Conservation (phyloP, 768 basidiomycete genomes). For the Lactifluus pinguis region DNA sequence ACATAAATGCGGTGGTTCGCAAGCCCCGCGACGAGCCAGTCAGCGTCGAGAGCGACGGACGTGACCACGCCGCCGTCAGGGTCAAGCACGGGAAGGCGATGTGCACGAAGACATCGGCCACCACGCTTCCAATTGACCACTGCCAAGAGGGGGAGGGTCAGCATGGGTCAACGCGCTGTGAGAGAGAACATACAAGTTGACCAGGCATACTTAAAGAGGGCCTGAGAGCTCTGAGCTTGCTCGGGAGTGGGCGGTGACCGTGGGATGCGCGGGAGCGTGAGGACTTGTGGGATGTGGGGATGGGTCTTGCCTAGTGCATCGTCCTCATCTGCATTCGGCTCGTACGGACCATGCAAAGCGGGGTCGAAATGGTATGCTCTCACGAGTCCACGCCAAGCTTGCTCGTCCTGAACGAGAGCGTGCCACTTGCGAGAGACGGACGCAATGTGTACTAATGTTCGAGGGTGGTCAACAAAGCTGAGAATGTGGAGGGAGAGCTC, state of each 20-base stretch:
- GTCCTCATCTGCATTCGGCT: constrained; percentile 1
- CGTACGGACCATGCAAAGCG: constrained; percentile 3
- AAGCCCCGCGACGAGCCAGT: constrained; percentile 84
- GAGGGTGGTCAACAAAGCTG: constrained; percentile 16
- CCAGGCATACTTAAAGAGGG: constrained; percentile 17
- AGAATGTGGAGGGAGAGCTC: constrained; percentile 19
- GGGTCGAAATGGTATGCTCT: constrained; percentile 10
- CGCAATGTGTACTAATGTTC: constrained; percentile 9
- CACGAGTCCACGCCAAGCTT: constrained; percentile 11
- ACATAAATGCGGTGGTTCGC: constrained; percentile 80
- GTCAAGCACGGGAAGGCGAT: constrained; percentile 21
- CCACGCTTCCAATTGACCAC: constrained; percentile 21
- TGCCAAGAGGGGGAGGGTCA: not conserved
- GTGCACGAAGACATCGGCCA: constrained; percentile 16
- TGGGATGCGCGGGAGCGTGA: constrained; percentile 1
- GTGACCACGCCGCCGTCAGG: constrained; percentile 69
- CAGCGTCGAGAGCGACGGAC: constrained; percentile 71
- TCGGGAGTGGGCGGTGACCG: not conserved
- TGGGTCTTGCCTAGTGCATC: not conserved
- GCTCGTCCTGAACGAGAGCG: constrained; percentile 17
- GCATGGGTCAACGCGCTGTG: not conserved
- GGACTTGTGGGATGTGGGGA: not conserved
- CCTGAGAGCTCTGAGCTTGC: not conserved
- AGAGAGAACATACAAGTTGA: constrained; percentile 12
- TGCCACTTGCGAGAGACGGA: constrained; percentile 19